Base-by-base conservation (phyloP, 148 eudicot genomes). In the Dianthus caryophyllus region DNA sequence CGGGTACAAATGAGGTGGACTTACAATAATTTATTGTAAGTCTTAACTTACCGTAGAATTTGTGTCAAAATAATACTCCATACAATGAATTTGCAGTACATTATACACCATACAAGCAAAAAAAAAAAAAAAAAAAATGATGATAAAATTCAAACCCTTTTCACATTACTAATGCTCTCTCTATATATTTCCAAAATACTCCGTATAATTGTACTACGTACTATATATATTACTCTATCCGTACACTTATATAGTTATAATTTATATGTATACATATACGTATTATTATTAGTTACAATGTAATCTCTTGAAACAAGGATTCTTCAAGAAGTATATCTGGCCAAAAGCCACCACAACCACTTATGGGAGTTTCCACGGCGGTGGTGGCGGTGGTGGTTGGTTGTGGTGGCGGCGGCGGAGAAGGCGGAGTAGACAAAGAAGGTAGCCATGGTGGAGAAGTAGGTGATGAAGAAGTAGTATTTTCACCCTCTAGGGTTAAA, bases 311-410 rank as follows among this genome's bases (percentile, higher is more conserved):
- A 67, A 88, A 82, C 55, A 88, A 72, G 30, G 88, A 82, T 69
- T 85, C 89, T 12, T 88, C 91, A 43, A 87, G 80, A 49, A 90
- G 75, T n/a, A 85, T 69, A 54, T 88, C 95, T 18, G 87, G 78
- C 97, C 97, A 90, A 51, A 78, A 85, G 18, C 84, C 55, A 24
- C 29, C 41, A 56, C 82, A 71, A 57, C 77, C 88, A 52, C 82
- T 90, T 17, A 69, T 22, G 41, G 74, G 26, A 6, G 68, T 64
- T 1, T 72, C 67, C 1, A 72, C 67, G 26, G 71, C 57, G 31
- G 59, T 16, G 16, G 74, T 78, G 4, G 76, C n/a, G 55, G 73
- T 24, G 16, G 78, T 63, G 18, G 75, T 31, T 13, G 59, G 18
- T 20, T 64, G 65, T 0, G 82, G 69, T 18, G 67, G 51, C 13